A percentile compares a stretch with the other conserved stretches of the same genome.
Conservation (phyloP, 176 grass and related monocot genomes). For the Cenchrus fungigraminus region DNA sequence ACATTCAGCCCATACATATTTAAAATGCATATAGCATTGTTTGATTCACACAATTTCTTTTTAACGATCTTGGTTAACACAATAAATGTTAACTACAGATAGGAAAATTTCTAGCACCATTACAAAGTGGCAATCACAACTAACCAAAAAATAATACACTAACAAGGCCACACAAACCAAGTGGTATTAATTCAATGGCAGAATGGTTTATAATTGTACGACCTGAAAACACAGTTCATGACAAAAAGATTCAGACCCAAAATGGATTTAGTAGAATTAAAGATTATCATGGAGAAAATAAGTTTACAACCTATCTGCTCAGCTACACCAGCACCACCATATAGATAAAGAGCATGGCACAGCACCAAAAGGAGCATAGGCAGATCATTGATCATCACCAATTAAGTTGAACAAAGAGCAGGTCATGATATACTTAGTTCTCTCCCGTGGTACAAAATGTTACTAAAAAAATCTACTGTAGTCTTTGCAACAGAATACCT, state of each 20-base stretch:
- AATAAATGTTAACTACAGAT: not conserved
- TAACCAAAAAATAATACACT: conserved; percentile 19
- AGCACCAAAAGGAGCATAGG: conserved; percentile 6
- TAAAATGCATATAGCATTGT: not conserved
- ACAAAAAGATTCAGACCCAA: not conserved
- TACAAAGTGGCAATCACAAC: not conserved
- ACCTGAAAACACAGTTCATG: not conserved
- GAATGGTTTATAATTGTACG: not conserved
- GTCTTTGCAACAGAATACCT: conserved; percentile 47
- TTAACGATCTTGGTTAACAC: no score
- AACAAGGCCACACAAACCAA: not conserved
- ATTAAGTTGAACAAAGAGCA: conserved; percentile 52
- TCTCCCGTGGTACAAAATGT: conserved; percentile 55
- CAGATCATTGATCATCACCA: conserved; percentile 36
- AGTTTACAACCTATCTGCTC: not conserved
- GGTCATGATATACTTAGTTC: conserved; percentile 54
- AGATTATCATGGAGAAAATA: conserved; percentile 12
- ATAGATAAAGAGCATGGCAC: conserved; percentile 35
- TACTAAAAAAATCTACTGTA: conserved; percentile 54
- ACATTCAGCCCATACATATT: not conserved
- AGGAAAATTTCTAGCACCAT: not conserved
- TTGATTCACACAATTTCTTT: not conserved
- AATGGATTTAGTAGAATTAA: not conserved
- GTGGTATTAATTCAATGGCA: not conserved
- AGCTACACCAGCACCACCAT: conserved; percentile 15